Base-by-base conservation (phyloP, 257 asterid genomes). In the Scutellaria galericulata region DNA sequence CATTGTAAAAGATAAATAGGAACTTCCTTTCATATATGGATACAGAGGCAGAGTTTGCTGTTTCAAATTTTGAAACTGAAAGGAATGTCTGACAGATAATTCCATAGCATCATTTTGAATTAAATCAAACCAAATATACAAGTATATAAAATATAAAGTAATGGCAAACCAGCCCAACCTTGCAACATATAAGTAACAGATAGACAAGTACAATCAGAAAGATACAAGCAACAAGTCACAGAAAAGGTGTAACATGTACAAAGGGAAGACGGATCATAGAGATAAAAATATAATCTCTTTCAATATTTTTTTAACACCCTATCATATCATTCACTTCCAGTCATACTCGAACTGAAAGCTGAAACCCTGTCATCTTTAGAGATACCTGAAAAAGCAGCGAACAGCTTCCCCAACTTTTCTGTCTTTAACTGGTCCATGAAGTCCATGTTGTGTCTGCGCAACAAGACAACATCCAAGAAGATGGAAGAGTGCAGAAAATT, bases 381-480 rank as follows among this genome's bases (percentile, higher is more conserved):
- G 53, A 45, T 79, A 86, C 99, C 99, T 91, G 89, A 87, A 91
- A 89, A 94, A 91, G 82, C 92, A 91, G 78, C 88, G 84, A 69
- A 88, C 76, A 39, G 98, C 95, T 80, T 94, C 98, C 80, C 85
- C 85, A 73, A 85, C 78, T 81, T 89, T 94, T 71, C 77, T 86
- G 64, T 88, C 96, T 82, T 82, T 91, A 78, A 73, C 51, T 57
- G 78, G 53, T 69, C 81, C 86, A 70, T 76, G 96, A 79, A 86
- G 74, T 69, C 81, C 91, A 78, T 74, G 75, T 72, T 86, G 95
- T 66, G 91, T 78, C 88, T 94, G 97, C 47, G 91, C 93, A 78
- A 91, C 83, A 66, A 83, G 87, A 84, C 97, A 94, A 72, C 97
- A 91, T 60, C 99, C 99, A 58, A 94, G 97, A 77, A 94, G 96